Evolutionary conservation across 2,329 filamentous ascomycete genomes (phyloP).

Genomic region (Akanthomyces lecanii): DNA sequence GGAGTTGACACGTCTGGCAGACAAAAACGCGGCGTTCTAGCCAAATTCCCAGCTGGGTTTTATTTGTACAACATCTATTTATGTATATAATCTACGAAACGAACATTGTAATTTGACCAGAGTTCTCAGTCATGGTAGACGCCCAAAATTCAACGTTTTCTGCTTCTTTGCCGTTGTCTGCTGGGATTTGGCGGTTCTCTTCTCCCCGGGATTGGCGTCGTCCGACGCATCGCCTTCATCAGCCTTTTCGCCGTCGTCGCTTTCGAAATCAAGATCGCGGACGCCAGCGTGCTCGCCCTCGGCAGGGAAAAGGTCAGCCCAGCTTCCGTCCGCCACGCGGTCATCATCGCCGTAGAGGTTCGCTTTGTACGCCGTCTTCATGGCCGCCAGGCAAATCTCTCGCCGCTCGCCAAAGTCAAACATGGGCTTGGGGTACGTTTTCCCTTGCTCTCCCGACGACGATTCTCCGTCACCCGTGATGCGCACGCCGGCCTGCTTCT

Average conservation of each 20-base stretch:
- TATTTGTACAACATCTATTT: slow-evolving; percentile 9
- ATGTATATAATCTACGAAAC: slow-evolving; percentile 21
- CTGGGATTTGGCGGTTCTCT: slow-evolving; percentile 22
- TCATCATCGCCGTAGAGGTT: slow-evolving; percentile 61
- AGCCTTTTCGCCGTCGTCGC: slow-evolving; percentile 31
- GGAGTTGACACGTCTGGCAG: slow-evolving; percentile 33
- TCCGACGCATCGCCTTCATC: slow-evolving; percentile 27
- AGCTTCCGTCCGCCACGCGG: slow-evolving; percentile 57
- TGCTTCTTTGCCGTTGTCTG: slow-evolving; percentile 15
- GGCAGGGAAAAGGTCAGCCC: slow-evolving; percentile 44
- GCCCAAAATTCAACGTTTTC: slow-evolving; percentile 26
- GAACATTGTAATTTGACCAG: not conserved
- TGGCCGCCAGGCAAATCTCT: slow-evolving; percentile 57
- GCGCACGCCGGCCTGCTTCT: slow-evolving; percentile 63
- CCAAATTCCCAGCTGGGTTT: slow-evolving; percentile 25
- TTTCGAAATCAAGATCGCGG: slow-evolving; percentile 28
- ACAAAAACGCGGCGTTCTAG: slow-evolving; percentile 24
- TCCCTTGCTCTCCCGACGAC: slow-evolving; percentile 26
- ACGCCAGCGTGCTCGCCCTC: slow-evolving; percentile 38
- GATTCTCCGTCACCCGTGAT: slow-evolving; percentile 51
- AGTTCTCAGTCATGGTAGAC: not conserved
- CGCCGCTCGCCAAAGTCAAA: slow-evolving; percentile 67
- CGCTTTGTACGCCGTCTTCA: slow-evolving; percentile 67
- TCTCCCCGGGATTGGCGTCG: slow-evolving; percentile 19
- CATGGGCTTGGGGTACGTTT: slow-evolving; percentile 68